A percentile compares a stretch with the other conserved stretches of the same genome.
Evolutionary conservation across 305 asterid species (phyloP).

Genomic region (Fraxinus baroniana): DNA sequence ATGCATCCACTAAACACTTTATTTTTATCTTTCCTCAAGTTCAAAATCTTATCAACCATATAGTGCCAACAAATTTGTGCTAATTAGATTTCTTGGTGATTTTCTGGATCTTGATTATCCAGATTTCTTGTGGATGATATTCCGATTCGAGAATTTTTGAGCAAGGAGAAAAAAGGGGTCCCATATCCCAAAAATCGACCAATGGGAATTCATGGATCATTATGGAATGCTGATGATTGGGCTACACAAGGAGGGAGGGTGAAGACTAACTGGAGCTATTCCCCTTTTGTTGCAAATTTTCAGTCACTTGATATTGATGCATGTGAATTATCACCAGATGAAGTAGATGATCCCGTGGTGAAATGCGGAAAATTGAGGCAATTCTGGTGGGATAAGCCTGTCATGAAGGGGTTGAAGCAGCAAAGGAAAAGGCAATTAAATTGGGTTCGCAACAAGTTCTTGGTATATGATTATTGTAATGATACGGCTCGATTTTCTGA

Average conservation of each 20-base stretch:
- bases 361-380: constrained; percentile 32
- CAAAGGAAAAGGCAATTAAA: constrained; percentile 31
- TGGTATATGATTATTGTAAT: constrained; percentile 51
- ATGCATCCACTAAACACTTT: not conserved
- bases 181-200: constrained; percentile 44
- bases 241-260: constrained; percentile 56
- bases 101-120: not conserved
- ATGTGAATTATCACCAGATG: constrained; percentile 30
- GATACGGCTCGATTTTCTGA: constrained; percentile 43
- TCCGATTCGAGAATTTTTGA: constrained; percentile 41
- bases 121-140: constrained; percentile 57
- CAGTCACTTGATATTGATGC: constrained; percentile 39
- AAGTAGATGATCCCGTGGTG: constrained; percentile 14
- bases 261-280: constrained; percentile 47
- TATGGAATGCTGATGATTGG: constrained; percentile 58
- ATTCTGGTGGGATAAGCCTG: constrained; percentile 56
- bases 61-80: not conserved
- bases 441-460: constrained; percentile 35
- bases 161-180: constrained; percentile 37
- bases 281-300: constrained; percentile 42
- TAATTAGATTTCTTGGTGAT: not conserved
- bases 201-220: constrained; percentile 46
- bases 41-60: not conserved
- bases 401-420: constrained; percentile 28
- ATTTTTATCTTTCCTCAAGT: not conserved